Evolutionary conservation across 139 green algal genomes (phyloP), one percentile per base, ranked within the genome.

Genomic region (Desmodesmus armatus): DNA sequence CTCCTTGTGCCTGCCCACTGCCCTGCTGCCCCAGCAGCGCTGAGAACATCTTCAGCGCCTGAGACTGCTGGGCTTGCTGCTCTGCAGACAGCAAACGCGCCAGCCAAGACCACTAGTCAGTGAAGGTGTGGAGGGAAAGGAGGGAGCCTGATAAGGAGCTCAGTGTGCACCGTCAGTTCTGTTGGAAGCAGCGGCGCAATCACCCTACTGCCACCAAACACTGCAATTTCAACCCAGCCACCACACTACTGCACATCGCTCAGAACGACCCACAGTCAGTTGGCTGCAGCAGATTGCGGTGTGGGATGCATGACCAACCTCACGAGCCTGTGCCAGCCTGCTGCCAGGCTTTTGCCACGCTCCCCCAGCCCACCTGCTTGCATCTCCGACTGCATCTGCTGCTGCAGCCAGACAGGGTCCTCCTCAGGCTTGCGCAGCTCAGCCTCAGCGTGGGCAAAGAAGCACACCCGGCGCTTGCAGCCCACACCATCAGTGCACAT

Each of bases 381-480:
- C 31, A 90, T 51, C 58, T 90, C 89, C 21, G 81, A 70, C 33
- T 93, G 88, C 72, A 91, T 79, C 86, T 94, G 89, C 66, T 90
- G 85, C 76, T 91, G 87, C 53, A 94, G 87, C 90, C 91, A 94
- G 3, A 87, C 63, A 1, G 86, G 82, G 84, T 94, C 89, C 19
- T 93, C 91, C 69, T 94, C 93, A 7, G 88, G 87, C 63, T 92
- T 91, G 40, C 82, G 82, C 31, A 99, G 88, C 92, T 99, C 94
- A 9, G 66, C 63, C 75, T 96, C 90, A 2, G 86, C 87, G 89
- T 99, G 97, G 1, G 97, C 97, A 87, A 99, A 99, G 91, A 99
- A 99, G 92, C 97, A 99, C 29, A 99, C 96, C 6, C 93, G 92
- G 2, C 97, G 92, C 75, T 91, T 94, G 92, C 97, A 99, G 35